These are phyloP conservation scores for Ascochyta pisi DNA, from an alignment of 2,329 filamentous ascomycete species.

Conservation along the genomic window DNA sequence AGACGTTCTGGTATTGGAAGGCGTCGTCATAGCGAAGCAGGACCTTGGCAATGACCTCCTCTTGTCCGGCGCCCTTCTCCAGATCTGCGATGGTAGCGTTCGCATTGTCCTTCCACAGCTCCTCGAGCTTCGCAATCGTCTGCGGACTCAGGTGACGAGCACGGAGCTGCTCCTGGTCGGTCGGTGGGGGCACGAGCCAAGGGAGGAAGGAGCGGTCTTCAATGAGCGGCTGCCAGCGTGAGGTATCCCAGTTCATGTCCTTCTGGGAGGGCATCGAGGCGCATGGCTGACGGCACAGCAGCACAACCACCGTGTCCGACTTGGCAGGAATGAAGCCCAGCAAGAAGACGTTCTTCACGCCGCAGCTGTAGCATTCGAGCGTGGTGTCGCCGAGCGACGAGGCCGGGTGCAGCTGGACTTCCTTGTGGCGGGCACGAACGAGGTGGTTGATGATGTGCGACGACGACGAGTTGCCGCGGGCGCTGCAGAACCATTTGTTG, in stretches of 20 bases:
- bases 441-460: constrained; percentile 99
- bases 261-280: constrained; percentile 94
- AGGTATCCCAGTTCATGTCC: constrained; percentile 99
- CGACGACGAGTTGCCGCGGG: constrained; percentile 92
- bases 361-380: constrained; percentile 98
- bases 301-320: constrained; percentile 95
- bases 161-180: constrained; percentile 93
- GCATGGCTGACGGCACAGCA: constrained; percentile 95
- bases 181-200: constrained; percentile 89
- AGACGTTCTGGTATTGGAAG: constrained; percentile 98
- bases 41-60: constrained; percentile 94
- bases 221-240: constrained; percentile 95
- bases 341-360: constrained; percentile 98
- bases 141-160: constrained; percentile 91
- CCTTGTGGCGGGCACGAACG: constrained; percentile 96
- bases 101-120: constrained; percentile 97
- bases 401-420: constrained; percentile 93
- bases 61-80: constrained; percentile 88
- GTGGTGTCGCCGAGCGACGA: constrained; percentile 95
- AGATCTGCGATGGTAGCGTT: constrained; percentile 87
- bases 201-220: constrained; percentile 93
- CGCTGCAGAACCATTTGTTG: constrained; percentile 99
- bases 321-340: constrained; percentile 98
- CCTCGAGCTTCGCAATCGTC: constrained; percentile 94
- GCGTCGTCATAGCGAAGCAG: constrained; percentile 94